Base-by-base conservation (phyloP, 1,284 basidiomycete species). In the Cystobasidium sp. region DNA sequence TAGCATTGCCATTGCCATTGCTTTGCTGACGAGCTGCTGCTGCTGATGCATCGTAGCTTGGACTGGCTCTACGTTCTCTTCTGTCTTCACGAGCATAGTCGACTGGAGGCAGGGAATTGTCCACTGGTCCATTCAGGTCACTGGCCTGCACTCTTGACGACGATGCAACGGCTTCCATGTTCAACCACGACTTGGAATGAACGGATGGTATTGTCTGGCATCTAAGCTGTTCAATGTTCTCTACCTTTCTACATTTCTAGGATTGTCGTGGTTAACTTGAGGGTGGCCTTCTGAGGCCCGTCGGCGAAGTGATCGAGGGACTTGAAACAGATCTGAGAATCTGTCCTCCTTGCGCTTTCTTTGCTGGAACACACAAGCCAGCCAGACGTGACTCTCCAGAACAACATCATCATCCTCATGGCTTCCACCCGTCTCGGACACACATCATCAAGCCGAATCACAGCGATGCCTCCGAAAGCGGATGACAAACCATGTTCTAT, bases 21-120 rank as follows among this genome's bases (percentile, higher is more conserved):
- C 43, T 47, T 14, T 65, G 49, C 58, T 64, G 53, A 7, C 56
- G 56, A 41, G 22, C 47, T 67, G 20, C 52, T 31, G 39, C 53
- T 64, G 56, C 49, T 46, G 18, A 41, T 16, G 20, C 59, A 43
- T 68, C 74, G 75, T 79, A 79, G 8, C 63, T 68, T 10, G 78
- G 78, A 0, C 75, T 77, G 0, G 76, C 53, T 14, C 77, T 63
- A 16, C 74, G 53, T 9, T 58, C 44, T 67, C 68, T 68, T 47
- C 52, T 58, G 49, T 56, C 74, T 37, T 75, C 56, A 53, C 63
- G 52, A 58, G 74, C 64, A 61, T 64, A 43, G 49, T 58, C 49
- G 10, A 37, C 22, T 46, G 43, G 16, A 51, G 16, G 61, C 7
- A 24, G 8, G 18, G n/a, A 12, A 37, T 2, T 37, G 37, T 68